phyloP scores from a whole-genome alignment of 106 monocot genomes.

The Dioscorea dumetorum region DNA sequence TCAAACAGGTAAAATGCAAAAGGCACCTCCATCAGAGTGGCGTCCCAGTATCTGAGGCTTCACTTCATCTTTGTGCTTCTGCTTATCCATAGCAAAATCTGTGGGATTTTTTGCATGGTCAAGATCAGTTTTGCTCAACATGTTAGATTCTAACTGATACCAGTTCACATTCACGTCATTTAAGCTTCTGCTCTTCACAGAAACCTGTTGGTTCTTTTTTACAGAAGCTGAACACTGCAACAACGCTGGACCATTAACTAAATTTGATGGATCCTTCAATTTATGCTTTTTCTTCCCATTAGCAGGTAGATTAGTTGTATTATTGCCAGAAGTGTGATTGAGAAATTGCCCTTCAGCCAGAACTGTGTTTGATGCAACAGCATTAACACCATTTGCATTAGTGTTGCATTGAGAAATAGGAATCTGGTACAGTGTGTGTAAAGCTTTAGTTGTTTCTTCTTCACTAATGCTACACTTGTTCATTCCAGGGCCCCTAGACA shows the following conservation, averaged over 20 bases:
- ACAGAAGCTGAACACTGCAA: constrained; percentile 8
- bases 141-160: constrained; percentile 18
- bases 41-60: constrained; percentile 24
- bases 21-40: constrained; percentile 55
- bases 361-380: constrained; percentile 11
- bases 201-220: constrained; percentile 17
- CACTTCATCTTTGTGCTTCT: constrained; percentile 26
- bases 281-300: constrained; percentile 20
- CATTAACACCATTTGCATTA: constrained; percentile 5
- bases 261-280: constrained; percentile 9
- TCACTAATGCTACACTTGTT: constrained; percentile 34
- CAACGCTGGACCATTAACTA: not conserved
- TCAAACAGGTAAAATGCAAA: not conserved
- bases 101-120: constrained; percentile 22
- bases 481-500: constrained; percentile 38
- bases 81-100: constrained; percentile 27
- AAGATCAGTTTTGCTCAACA: constrained; percentile 15
- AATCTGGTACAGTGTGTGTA: constrained; percentile 24
- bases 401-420: constrained; percentile 12
- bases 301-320: not conserved
- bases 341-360: constrained; percentile 4
- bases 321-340: constrained; percentile 9
- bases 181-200: constrained; percentile 26
- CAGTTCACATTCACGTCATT: constrained; percentile 35
- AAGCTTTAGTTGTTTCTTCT: constrained; percentile 37